Evolutionary conservation across 148 eudicot genomes (phyloP).

Genomic region (Salicornia ramosissima): DNA sequence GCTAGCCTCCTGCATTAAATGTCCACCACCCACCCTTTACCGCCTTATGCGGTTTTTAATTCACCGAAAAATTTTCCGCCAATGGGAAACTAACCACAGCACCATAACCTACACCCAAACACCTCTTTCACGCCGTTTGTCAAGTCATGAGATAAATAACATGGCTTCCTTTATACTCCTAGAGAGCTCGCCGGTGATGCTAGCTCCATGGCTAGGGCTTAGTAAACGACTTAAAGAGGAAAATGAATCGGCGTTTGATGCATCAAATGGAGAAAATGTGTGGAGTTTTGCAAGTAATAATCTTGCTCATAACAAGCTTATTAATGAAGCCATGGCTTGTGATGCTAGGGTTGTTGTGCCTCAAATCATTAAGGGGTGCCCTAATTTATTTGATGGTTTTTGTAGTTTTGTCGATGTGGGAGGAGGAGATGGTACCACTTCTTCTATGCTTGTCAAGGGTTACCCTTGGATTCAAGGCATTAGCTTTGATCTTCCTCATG

Average conservation of each 20-base stretch:
- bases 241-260: slow-evolving; percentile 33
- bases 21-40: slow-evolving; percentile 31
- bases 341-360: slow-evolving; percentile 38
- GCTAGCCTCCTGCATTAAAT: slow-evolving; percentile 41
- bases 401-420: slow-evolving; percentile 63
- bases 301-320: slow-evolving; percentile 40
- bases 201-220: slow-evolving; percentile 51
- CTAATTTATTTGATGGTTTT: slow-evolving; percentile 41
- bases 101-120: slow-evolving; percentile 36
- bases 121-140: slow-evolving; percentile 47
- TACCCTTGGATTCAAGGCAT: slow-evolving; percentile 55
- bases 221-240: slow-evolving; percentile 29
- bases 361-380: slow-evolving; percentile 35
- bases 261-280: slow-evolving; percentile 43
- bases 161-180: slow-evolving; percentile 44
- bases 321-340: slow-evolving; percentile 62
- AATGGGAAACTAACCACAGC: slow-evolving; percentile 13
- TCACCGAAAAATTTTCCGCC: slow-evolving; percentile 37
- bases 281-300: slow-evolving; percentile 42
- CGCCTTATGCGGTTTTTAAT: slow-evolving; percentile 58
- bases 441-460: slow-evolving; percentile 37
- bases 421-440: slow-evolving; percentile 61
- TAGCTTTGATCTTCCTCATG: slow-evolving; percentile 70
- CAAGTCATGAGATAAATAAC: slow-evolving; percentile 23
- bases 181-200: slow-evolving; percentile 44